Base-by-base conservation (phyloP, 768 basidiomycete genomes). In the Lactifluus hygrophoroides region DNA sequence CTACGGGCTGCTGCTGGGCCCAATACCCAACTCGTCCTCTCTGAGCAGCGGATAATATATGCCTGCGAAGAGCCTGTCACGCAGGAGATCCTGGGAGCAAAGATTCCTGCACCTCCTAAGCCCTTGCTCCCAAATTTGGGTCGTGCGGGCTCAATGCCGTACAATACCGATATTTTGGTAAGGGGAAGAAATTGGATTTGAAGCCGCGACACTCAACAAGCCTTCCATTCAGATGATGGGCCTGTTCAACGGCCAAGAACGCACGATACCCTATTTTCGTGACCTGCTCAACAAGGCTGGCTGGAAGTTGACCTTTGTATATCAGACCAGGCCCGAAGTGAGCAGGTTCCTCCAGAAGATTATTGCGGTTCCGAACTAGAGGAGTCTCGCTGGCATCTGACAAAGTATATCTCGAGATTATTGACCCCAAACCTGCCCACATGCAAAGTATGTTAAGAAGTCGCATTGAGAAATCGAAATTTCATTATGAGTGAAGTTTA, bases 51-150 rank as follows among this genome's bases (percentile, higher is more conserved):
- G 28, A 62, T 66, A 25, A 32, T 62, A 5, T 65, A 63, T 43
- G 66, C 66, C 4, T 70, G 69, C 53, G 58, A 54, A 2, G 65
- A 66, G 37, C 54, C 59, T 13, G 43, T 47, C 5, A 35, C 37
- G 16, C 43, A 51, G 4, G 55, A 60, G 27, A 65, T 65, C 14
- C 56, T 61, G 2, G 64, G 64, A 13, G 56, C 56, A 14, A 49
- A 48, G 34, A 32, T 56, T 6, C 58, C 65, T 5, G 32, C 34
- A 14, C 62, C 58, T 1, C 66, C 68, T 1, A 56, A 56, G 38
- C 68, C 68, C 11, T 40, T 69, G 17, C 58, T 69, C 23, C 62
- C 63, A 3, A 69, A 69, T 46, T 17, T 61, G 62, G 68, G 68
- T 7, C 54, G 38, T 4, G 66, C 56, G 2, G 57, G 45, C 16